Evolutionary conservation across 345 rosid species (phyloP).

Genomic region (Iberis pinnata): DNA sequence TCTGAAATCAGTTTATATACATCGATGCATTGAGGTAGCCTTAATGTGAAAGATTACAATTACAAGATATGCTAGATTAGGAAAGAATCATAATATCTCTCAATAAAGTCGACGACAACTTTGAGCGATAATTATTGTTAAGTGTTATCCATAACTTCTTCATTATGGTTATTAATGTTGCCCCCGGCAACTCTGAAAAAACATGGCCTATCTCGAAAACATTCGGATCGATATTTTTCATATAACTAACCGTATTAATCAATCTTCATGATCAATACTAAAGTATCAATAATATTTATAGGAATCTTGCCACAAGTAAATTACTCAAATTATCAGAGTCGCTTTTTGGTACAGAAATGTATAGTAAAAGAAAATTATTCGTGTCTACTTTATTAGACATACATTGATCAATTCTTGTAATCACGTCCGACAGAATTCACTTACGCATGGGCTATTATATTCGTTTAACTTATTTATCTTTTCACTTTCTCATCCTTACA

Average conservation of each 20-base stretch:
- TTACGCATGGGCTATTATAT: constrained; percentile 11
- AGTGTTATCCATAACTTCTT: too few relatives aligned
- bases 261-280: not conserved
- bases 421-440: constrained; percentile 27
- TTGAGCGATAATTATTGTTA: too few relatives aligned
- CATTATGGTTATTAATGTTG: too few relatives aligned
- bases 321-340: not conserved
- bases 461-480: constrained; percentile 7
- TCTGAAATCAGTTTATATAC: too few relatives aligned
- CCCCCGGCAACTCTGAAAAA: too few relatives aligned
- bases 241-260: not conserved
- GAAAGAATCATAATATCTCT: too few relatives aligned
- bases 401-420: constrained; percentile 10
- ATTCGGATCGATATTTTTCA: too few relatives aligned
- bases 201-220: too few relatives aligned
- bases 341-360: not conserved
- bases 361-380: constrained; percentile 10
- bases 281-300: not conserved
- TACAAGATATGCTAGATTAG: too few relatives aligned
- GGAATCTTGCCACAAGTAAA: constrained; percentile 16
- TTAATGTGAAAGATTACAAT: too few relatives aligned
- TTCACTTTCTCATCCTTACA: not conserved
- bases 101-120: too few relatives aligned
- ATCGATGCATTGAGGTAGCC: too few relatives aligned
- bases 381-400: constrained; percentile 22